Base-by-base conservation (phyloP, 345 rosid species). In the Arabidopsis suecica region DNA sequence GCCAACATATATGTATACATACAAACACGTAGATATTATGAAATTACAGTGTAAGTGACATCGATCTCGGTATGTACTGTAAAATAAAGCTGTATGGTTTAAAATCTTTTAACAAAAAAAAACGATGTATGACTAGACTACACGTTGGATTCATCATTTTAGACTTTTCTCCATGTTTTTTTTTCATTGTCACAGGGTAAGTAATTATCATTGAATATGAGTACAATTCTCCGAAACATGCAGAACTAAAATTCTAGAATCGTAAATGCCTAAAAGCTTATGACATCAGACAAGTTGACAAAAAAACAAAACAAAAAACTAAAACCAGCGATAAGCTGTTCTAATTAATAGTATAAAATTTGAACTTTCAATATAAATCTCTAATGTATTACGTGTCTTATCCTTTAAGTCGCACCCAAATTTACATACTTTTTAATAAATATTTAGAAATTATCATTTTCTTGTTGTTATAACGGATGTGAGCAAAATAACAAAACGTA, bases 321-420 rank as follows among this genome's bases (percentile, higher is more conserved):
- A 68, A 36, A 28, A 75, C 56, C 69, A 75, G 42, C 49, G 69
- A 61, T 42, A 68, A 51, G 74, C 62, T 68, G 28, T 32, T 44
- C 53, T 20, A 41, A 23, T 4, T 28, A 28, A 3, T 28, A 42
- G 61, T 68, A 75, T 75, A 75, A 50, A 68, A 60, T 40, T 6
- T 13, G 7, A 53, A n/a, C 9, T 20, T 61, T 51, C 40, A 61
- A 44, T 54, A 54, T 20, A 61, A 71, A 9, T 63, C 55, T 63
- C 38, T 2, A 63, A 16, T 12, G 12, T 71, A 72, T 56, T 49
- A 77, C 76, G 80, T 77, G 76, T 77, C 71, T 77, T 64, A 77
- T 77, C 76, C 71, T 57, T 56, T 71, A 64, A 48, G 67, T 64
- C 76, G 76, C 76, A 77, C 68, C 71, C 72, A 77, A 77, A 28